Evolutionary conservation across 2,329 filamentous ascomycete species (phyloP).

Genomic region (Sclerotinia spermophila): DNA sequence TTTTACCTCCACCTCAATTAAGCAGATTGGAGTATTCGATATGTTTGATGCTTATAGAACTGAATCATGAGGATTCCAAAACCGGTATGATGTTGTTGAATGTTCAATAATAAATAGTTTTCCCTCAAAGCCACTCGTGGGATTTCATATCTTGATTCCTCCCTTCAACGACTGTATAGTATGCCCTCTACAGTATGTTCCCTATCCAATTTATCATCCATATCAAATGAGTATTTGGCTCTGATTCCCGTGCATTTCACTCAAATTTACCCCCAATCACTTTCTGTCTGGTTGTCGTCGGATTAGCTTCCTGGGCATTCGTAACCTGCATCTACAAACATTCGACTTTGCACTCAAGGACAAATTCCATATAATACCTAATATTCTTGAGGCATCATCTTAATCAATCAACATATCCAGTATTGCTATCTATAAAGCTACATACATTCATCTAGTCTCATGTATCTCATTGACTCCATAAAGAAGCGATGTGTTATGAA

Average conservation of each 20-base stretch:
- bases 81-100: neutral
- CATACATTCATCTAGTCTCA: too few relatives aligned
- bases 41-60: neutral
- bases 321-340: too few relatives aligned
- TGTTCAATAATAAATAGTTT: neutral
- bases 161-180: too few relatives aligned
- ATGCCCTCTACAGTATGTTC: too few relatives aligned
- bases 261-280: neutral
- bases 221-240: neutral
- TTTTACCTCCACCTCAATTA: neutral
- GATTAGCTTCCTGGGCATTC: too few relatives aligned
- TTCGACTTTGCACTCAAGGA: neutral
- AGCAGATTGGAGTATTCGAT: neutral
- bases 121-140: neutral
- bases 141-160: neutral
- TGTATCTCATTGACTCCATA: too few relatives aligned
- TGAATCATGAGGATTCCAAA: neutral
- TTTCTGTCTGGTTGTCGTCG: too few relatives aligned
- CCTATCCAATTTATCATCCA: too few relatives aligned
- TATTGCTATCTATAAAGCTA: too few relatives aligned
- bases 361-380: neutral
- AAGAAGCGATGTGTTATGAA: too few relatives aligned
- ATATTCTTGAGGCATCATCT: neutral
- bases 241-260: neutral
- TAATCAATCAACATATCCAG: too few relatives aligned